Percentiles rank a stretch among this genome's conserved stretches.
phyloP scores from a whole-genome alignment of 257 asterid genomes.

The Fraxinus pennsylvanica region DNA sequence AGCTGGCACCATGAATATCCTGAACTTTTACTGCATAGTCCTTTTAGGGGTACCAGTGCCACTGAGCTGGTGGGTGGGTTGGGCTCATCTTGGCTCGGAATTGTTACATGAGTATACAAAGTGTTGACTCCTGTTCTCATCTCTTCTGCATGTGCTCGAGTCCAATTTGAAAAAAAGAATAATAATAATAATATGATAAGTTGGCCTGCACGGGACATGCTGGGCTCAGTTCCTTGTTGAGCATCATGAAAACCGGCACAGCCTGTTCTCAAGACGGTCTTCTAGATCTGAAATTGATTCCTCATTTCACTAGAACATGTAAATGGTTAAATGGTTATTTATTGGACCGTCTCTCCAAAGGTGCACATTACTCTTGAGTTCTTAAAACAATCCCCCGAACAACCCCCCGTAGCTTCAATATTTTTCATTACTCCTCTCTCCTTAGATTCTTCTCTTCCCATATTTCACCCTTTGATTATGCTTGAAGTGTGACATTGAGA shows the following conservation, averaged over 20 bases:
- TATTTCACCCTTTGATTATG: conserved; percentile 21
- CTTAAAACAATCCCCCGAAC: conserved; percentile 1
- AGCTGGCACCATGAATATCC: not conserved
- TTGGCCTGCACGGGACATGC: not conserved
- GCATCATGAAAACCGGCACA: not conserved
- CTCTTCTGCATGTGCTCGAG: not conserved
- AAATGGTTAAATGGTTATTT: not conserved
- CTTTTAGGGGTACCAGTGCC: not conserved
- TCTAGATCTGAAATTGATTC: not conserved
- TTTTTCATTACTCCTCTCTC: not conserved
- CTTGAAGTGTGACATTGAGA: conserved; percentile 22
- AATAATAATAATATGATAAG: not conserved
- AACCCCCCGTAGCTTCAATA: not conserved
- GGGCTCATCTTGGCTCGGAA: not conserved
- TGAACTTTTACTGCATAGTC: not conserved
- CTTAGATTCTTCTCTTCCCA: not conserved
- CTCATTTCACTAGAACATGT: not conserved
- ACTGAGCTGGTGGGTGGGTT: not conserved
- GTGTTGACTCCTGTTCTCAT: not conserved
- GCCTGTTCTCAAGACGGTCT: not conserved
- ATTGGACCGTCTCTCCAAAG: not conserved
- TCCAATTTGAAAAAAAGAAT: not conserved
- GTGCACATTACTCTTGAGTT: conserved; percentile 10
- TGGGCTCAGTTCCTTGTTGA: not conserved
- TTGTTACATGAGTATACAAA: not conserved